These are phyloP conservation scores for Teunomyces gatunensis DNA, from an alignment of 805 yeast genomes.

Conservation along the genomic window DNA sequence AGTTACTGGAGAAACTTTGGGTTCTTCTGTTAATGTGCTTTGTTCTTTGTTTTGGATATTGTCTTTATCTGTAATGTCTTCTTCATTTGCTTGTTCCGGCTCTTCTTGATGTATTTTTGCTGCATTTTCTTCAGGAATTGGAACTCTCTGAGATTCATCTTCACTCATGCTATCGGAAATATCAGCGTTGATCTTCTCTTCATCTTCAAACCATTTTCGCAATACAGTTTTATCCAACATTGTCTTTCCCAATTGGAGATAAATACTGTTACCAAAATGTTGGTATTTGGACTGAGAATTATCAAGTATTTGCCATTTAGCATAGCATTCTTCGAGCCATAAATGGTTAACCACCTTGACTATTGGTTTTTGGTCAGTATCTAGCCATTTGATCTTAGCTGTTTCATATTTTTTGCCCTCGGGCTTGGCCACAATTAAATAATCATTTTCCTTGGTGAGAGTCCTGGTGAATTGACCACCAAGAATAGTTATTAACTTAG, in stretches of 20 bases:
- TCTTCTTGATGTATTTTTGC: not conserved
- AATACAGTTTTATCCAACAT: conserved; percentile 43
- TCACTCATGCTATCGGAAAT: conserved; percentile 30
- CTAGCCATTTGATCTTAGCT: conserved; percentile 60
- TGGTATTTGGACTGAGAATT: conserved; percentile 46
- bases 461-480: conserved; percentile 79
- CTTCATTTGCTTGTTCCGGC: not conserved
- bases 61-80: not conserved
- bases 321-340: conserved; percentile 84
- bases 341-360: conserved; percentile 68
- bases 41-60: conserved; percentile 3
- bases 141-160: conserved; percentile 15
- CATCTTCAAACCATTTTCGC: conserved; percentile 31
- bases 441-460: conserved; percentile 63
- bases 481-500: conserved; percentile 56
- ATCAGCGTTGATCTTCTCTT: conserved; percentile 14
- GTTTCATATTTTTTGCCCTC: conserved; percentile 74
- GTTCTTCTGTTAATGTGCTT: not conserved
- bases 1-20: too few relatives aligned
- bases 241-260: conserved; percentile 53
- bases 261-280: conserved; percentile 42
- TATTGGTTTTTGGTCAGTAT: conserved; percentile 18
- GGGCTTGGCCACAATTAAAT: conserved; percentile 64
- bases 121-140: not conserved
- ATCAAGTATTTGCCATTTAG: conserved; percentile 55